Evolutionary conservation across 805 yeast species (phyloP).

Genomic region (Sungouiozyma intestinalis): DNA sequence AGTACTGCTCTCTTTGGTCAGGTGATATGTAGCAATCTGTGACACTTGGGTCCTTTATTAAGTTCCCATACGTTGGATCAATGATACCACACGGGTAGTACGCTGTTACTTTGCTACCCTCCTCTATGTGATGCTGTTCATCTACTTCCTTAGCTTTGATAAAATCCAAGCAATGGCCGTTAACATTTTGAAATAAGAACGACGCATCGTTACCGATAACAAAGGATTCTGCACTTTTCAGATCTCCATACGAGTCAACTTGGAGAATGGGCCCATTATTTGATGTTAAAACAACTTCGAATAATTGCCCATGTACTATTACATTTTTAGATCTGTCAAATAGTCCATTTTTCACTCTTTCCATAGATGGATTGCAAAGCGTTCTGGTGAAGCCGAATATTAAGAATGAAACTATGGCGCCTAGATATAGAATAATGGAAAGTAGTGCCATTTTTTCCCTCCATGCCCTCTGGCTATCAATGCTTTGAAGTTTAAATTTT

Average conservation of each 20-base stretch:
- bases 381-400: slow-evolving; percentile 86
- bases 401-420: slow-evolving; percentile 70
- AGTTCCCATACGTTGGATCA: slow-evolving; percentile 20
- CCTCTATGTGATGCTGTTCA: slow-evolving; percentile 55
- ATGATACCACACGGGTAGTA: slow-evolving; percentile 74
- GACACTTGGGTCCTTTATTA: slow-evolving; percentile 74
- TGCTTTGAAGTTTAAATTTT: slow-evolving; percentile 66
- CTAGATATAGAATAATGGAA: slow-evolving; percentile 61
- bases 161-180: slow-evolving; percentile 76
- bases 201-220: slow-evolving; percentile 87
- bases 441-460: slow-evolving; percentile 86
- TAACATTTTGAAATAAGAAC: slow-evolving; percentile 81
- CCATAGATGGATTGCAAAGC: slow-evolving; percentile 45
- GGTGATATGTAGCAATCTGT: slow-evolving; percentile 30
- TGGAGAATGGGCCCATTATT: slow-evolving; percentile 75
- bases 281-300: slow-evolving; percentile 53
- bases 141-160: slow-evolving; percentile 60
- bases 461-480: slow-evolving; percentile 91
- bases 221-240: slow-evolving; percentile 66
- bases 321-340: slow-evolving; percentile 45
- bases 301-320: slow-evolving; percentile 75
- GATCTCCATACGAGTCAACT: slow-evolving; percentile 43
- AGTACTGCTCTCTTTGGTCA: slow-evolving; percentile 46
- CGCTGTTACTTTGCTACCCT: slow-evolving; percentile 65
- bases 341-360: slow-evolving; percentile 50